Evolutionary conservation across 2,329 filamentous ascomycete species (phyloP).

Genomic region (Pseudogymnoascus sp.): DNA sequence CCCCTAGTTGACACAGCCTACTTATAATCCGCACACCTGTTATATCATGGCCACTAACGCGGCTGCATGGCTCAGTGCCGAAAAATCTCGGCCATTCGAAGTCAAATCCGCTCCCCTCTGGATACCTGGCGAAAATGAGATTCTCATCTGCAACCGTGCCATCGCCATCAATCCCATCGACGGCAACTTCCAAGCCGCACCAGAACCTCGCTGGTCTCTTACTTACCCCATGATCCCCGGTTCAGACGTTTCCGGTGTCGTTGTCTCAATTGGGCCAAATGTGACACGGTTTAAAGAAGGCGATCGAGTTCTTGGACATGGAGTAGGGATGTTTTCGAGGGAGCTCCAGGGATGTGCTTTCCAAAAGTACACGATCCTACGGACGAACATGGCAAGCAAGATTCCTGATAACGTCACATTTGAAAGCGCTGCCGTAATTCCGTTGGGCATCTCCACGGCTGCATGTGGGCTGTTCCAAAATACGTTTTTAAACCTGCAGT

Average conservation of each 20-base stretch:
- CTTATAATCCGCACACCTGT: no score
- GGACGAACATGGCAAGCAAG: slow-evolving; percentile 20
- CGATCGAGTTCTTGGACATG: slow-evolving; percentile 39
- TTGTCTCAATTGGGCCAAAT: slow-evolving; percentile 41
- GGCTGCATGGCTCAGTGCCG: slow-evolving; percentile 23
- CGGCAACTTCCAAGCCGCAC: slow-evolving; percentile 25
- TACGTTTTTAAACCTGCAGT: slow-evolving; percentile 18
- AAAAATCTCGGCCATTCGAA: slow-evolving; percentile 28
- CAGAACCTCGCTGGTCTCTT: neutral
- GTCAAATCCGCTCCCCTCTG: slow-evolving; percentile 32
- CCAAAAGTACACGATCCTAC: slow-evolving; percentile 27
- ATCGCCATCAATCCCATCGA: slow-evolving; percentile 35
- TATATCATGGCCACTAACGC: slow-evolving; percentile 15
- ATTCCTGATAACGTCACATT: slow-evolving; percentile 27
- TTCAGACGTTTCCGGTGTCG: slow-evolving; percentile 48
- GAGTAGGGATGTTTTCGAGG: slow-evolving; percentile 2
- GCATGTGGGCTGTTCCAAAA: slow-evolving; percentile 26
- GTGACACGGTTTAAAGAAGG: slow-evolving; percentile 39
- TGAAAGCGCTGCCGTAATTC: slow-evolving; percentile 27
- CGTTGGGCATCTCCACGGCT: slow-evolving; percentile 27
- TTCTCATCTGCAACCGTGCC: slow-evolving; percentile 31
- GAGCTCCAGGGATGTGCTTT: slow-evolving; percentile 24
- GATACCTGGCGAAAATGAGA: slow-evolving; percentile 23
- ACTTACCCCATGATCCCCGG: slow-evolving; percentile 34
- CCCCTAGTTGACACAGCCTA: neutral